Percentiles rank a stretch among this genome's conserved stretches.
Evolutionary conservation across 108 stramenopile species (phyloP).

Genomic region (Cyclostephanos invisitatus): DNA sequence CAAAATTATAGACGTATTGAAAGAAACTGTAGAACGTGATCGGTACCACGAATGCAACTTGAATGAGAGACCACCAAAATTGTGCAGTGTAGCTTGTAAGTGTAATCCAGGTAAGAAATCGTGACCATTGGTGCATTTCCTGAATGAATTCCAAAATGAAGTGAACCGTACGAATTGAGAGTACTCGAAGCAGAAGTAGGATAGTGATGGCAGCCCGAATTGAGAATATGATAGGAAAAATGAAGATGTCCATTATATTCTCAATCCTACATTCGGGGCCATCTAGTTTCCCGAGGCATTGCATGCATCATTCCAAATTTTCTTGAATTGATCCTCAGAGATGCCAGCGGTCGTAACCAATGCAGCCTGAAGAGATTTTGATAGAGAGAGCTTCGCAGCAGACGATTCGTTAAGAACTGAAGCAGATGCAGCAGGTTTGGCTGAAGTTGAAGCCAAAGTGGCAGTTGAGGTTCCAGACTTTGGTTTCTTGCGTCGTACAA

Average conservation of each 20-base stretch:
- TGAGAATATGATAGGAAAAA: background rate
- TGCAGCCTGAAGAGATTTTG: conserved; percentile 1
- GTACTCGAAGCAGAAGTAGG: background rate
- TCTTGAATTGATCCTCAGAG: conserved; percentile 5
- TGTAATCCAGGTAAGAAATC: background rate
- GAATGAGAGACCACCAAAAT: background rate
- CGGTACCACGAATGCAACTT: background rate
- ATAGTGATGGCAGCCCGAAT: conserved; percentile 9
- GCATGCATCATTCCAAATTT: conserved; percentile 2
- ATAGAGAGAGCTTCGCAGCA: background rate
- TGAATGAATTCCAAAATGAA: background rate
- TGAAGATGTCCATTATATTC: background rate
- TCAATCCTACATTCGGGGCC: conserved; percentile 8
- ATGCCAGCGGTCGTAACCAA: background rate
- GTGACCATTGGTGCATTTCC: background rate
- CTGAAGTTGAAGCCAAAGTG: background rate
- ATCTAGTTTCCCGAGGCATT: conserved; percentile 14
- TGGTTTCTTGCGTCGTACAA: background rate
- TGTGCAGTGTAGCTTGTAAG: background rate
- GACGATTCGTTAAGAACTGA: background rate
- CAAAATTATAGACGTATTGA: background rate
- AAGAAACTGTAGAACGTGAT: conserved; percentile 4
- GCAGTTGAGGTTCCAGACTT: background rate
- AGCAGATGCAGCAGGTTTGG: background rate
- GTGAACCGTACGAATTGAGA: background rate